These are phyloP conservation scores for Phytophthora fragariaefolia DNA, from an alignment of 352 stramenopile species.

Conservation along the genomic window DNA sequence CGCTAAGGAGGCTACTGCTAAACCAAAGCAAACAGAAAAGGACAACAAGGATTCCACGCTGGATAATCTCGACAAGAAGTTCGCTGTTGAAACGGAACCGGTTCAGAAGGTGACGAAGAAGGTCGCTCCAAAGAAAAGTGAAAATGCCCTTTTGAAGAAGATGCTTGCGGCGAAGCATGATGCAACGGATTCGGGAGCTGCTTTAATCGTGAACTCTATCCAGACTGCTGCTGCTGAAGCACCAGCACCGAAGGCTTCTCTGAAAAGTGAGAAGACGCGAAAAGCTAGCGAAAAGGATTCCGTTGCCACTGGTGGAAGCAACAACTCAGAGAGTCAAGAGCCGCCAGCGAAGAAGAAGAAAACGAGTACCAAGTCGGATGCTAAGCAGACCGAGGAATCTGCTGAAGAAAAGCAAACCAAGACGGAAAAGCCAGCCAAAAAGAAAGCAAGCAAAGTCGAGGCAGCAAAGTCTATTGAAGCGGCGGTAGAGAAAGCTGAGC, in stretches of 20 bases:
- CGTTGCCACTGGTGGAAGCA: slow-evolving; percentile 7
- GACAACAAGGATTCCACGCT: neutral
- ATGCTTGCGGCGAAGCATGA: slow-evolving; percentile 41
- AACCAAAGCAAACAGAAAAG: slow-evolving; percentile 1
- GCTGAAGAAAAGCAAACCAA: neutral
- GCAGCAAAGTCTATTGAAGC: no score
- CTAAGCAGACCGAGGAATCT: slow-evolving; percentile 10
- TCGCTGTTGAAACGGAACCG: slow-evolving; percentile 1
- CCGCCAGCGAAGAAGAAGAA: slow-evolving; percentile 43
- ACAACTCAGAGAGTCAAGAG: slow-evolving; percentile 12
- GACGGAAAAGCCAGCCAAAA: slow-evolving; percentile 21
- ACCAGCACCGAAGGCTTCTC: neutral
- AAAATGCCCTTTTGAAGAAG: slow-evolving; percentile 38
- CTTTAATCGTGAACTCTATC: slow-evolving; percentile 29
- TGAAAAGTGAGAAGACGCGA: slow-evolving; percentile 34
- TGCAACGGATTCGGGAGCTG: slow-evolving; percentile 31
- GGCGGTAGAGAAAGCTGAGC: neutral
- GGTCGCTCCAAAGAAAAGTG: slow-evolving; percentile 34
- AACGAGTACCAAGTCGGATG: slow-evolving; percentile 14
- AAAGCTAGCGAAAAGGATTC: slow-evolving; percentile 28
- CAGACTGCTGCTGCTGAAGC: slow-evolving; percentile 7
- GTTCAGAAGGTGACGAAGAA: slow-evolving; percentile 28
- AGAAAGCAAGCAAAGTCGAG: slow-evolving; percentile 12
- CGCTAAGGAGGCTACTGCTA: neutral
- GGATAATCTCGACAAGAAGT: no score